phyloP scores from a whole-genome alignment of 805 yeast species.

The Yarrowia hollandica region DNA sequence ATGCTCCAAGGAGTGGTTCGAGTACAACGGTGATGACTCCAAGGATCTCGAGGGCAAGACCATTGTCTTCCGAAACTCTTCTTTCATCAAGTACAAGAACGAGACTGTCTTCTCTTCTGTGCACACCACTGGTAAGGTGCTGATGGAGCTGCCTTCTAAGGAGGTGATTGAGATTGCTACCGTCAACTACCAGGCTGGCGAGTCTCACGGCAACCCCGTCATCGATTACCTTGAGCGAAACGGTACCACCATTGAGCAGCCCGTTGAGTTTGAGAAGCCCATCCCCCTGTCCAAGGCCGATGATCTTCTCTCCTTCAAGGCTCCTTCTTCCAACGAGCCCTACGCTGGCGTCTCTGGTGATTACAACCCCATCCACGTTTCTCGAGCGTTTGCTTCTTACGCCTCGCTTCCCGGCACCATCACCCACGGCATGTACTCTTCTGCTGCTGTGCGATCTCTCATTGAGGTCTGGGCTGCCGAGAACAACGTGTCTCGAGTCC shows the following conservation, averaged over 20 bases:
- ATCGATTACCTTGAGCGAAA: conserved; percentile 88
- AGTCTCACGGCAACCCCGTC: conserved; percentile 96
- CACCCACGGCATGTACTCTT: conserved; percentile 98
- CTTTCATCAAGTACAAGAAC: conserved; percentile 78
- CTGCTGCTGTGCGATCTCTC: conserved; percentile 90
- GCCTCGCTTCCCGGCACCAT: conserved; percentile 96
- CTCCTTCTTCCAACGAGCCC: conserved; percentile 95
- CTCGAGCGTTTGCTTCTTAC: conserved; percentile 89
- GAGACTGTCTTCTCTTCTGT: conserved; percentile 76
- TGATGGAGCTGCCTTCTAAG: conserved; percentile 86
- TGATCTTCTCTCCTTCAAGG: conserved; percentile 50
- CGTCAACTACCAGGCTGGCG: conserved; percentile 85
- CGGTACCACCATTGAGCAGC: conserved; percentile 93
- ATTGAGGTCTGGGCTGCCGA: conserved; percentile 99
- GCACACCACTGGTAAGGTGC: conserved; percentile 78
- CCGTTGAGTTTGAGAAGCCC: conserved; percentile 82
- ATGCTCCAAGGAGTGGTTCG: conserved; percentile 97
- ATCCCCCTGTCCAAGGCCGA: conserved; percentile 71
- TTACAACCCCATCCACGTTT: conserved; percentile 96
- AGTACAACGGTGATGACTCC: conserved; percentile 56
- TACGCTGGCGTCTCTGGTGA: conserved; percentile 98
- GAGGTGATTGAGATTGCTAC: conserved; percentile 82
- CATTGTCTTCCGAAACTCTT: conserved; percentile 84
- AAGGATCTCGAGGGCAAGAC: conserved; percentile 74
- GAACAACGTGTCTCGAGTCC: conserved; percentile 91